These are phyloP conservation scores for Bipolaris cookei DNA, from an alignment of 2,329 filamentous ascomycete genomes.

Conservation along the genomic window DNA sequence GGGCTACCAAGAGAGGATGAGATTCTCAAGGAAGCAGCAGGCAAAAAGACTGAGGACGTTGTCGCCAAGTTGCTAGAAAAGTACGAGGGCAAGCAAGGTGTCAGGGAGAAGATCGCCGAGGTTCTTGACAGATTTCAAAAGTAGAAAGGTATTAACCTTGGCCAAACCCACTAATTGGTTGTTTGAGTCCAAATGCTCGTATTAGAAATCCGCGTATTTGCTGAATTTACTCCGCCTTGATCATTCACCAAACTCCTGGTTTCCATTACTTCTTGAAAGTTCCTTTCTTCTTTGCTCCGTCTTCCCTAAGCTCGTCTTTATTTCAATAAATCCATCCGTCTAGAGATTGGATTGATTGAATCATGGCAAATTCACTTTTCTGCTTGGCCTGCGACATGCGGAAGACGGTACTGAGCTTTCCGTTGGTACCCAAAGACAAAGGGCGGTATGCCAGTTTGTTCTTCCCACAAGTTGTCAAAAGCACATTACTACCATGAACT, in stretches of 20 bases:
- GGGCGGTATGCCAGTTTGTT: no score
- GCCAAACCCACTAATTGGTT: not conserved
- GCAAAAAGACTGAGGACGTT: conserved; percentile 45
- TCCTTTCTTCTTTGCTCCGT: no score
- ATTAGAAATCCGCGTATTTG: not conserved
- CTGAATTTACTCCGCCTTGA: not conserved
- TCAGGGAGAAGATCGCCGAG: conserved; percentile 66
- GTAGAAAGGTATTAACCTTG: not conserved
- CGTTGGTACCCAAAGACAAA: no score
- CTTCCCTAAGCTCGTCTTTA: no score
- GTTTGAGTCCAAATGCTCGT: not conserved
- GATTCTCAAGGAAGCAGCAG: conserved; percentile 55
- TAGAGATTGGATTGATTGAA: no score
- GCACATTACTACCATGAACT: no score
- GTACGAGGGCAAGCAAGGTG: conserved; percentile 55
- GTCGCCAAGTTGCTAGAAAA: conserved; percentile 49
- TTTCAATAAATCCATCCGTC: no score
- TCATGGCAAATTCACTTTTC: no score
- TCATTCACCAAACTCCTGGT: not conserved
- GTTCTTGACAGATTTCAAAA: conserved; percentile 58
- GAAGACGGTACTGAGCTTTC: no score
- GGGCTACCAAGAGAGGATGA: conserved; percentile 76
- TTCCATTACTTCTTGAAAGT: not conserved
- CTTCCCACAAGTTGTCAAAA: not conserved
- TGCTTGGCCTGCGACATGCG: no score